A percentile compares a stretch with the other conserved stretches of the same genome.
Conservation (phyloP, 2,329 filamentous ascomycete species). For the Passalora sequoiae region DNA sequence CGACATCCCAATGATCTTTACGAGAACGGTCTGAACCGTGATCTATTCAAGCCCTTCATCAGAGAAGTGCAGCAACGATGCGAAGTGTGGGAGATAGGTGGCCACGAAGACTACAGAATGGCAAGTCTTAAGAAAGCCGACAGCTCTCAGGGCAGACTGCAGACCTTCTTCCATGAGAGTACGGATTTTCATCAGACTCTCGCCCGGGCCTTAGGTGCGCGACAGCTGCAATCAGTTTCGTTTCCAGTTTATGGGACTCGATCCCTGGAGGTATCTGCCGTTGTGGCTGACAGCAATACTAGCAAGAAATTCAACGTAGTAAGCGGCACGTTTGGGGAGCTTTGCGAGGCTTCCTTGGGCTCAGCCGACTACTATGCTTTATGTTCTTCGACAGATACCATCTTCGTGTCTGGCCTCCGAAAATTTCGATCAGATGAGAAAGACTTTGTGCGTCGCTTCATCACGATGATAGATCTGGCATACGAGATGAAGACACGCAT, state of each 20-base stretch:
- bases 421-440: conserved; percentile 16
- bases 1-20: conserved; percentile 64
- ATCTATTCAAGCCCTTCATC: conserved; percentile 61
- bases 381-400: conserved; percentile 15
- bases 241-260: conserved; percentile 24
- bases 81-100: conserved; percentile 76
- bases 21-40: conserved; percentile 29
- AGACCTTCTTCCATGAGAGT: conserved; percentile 20
- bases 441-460: conserved; percentile 64
- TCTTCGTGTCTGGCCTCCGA: conserved; percentile 22
- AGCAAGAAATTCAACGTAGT: conserved; percentile 4
- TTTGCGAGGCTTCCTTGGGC: conserved; percentile 60
- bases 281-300: not conserved
- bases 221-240: conserved; percentile 5
- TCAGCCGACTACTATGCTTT: conserved; percentile 77
- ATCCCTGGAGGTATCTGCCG: conserved; percentile 15
- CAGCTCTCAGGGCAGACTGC: conserved; percentile 42
- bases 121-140: conserved; percentile 1
- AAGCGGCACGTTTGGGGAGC: conserved; percentile 57
- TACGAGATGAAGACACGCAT: conserved; percentile 72
- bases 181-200: conserved; percentile 8
- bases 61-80: conserved; percentile 67
- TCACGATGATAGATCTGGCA: conserved; percentile 69
- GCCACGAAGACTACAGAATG: conserved; percentile 59
- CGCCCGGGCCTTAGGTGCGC: conserved; percentile 4